These are phyloP conservation scores for Nannizziopsis barbatae DNA, from an alignment of 2,329 filamentous ascomycete species.

Conservation along the genomic window DNA sequence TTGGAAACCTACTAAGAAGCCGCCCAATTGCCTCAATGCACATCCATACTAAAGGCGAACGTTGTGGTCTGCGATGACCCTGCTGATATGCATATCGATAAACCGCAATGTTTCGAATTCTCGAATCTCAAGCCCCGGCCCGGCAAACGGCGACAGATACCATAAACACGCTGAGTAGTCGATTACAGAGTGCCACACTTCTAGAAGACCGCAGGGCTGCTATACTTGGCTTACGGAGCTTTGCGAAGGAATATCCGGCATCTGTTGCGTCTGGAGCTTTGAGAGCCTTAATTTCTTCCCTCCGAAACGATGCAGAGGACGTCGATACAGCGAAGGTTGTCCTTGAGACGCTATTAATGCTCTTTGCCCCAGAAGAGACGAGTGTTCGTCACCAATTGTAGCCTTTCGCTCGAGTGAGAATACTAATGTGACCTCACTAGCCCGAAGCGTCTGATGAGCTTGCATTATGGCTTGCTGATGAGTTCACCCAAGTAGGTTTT, in stretches of 20 bases:
- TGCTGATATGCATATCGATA: slow-evolving; percentile 27
- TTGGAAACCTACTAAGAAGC: not conserved
- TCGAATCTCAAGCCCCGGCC: slow-evolving; percentile 65
- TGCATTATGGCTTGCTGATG: slow-evolving; percentile 87
- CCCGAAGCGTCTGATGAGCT: slow-evolving; percentile 94
- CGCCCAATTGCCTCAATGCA: slow-evolving; percentile 5
- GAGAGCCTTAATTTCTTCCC: slow-evolving; percentile 70
- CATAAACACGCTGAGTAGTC: slow-evolving; percentile 77
- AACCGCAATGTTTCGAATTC: slow-evolving; percentile 44
- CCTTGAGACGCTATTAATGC: slow-evolving; percentile 86
- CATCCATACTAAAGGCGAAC: slow-evolving; percentile 4
- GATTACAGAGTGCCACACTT: slow-evolving; percentile 77
- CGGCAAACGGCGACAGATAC: slow-evolving; percentile 95
- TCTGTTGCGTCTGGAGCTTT: slow-evolving; percentile 91
- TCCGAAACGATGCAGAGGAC: slow-evolving; percentile 83
- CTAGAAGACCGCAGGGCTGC: slow-evolving; percentile 90
- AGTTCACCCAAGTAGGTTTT: slow-evolving; percentile 71
- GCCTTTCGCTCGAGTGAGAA: not conserved
- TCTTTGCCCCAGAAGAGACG: slow-evolving; percentile 61
- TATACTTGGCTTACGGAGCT: slow-evolving; percentile 84
- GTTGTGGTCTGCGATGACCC: slow-evolving; percentile 27
- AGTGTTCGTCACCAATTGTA: slow-evolving; percentile 38
- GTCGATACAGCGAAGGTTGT: slow-evolving; percentile 93
- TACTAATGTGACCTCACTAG: slow-evolving; percentile 38
- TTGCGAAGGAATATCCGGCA: slow-evolving; percentile 91